Evolutionary conservation across 2,329 filamentous ascomycete species (phyloP).

Genomic region (Botryosphaeria agaves): DNA sequence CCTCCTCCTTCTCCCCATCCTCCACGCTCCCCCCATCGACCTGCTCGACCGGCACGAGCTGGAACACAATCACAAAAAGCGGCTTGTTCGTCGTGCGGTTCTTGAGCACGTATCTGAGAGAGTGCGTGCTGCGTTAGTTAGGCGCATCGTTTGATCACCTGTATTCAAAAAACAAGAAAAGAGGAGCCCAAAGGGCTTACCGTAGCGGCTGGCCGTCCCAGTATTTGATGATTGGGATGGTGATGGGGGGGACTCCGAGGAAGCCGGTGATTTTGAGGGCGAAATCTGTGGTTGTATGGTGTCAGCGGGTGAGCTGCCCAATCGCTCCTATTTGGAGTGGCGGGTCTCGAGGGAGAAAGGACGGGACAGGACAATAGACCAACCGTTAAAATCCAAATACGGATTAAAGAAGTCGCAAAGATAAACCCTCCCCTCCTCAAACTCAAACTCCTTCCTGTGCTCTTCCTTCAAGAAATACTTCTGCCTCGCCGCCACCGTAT

Average conservation of each 20-base stretch:
- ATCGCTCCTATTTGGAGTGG: too few relatives aligned
- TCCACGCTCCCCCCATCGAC: constrained; percentile 16
- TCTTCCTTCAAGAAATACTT: constrained; percentile 42
- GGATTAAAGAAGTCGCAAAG: constrained; percentile 72
- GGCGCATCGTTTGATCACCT: too few relatives aligned
- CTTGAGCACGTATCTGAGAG: constrained; percentile 82
- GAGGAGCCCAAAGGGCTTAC: constrained; percentile 25
- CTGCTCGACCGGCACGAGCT: constrained; percentile 52
- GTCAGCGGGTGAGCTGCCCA: too few relatives aligned
- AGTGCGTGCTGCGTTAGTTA: constrained; percentile 45
- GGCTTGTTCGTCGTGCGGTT: constrained; percentile 56
- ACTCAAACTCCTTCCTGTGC: constrained; percentile 38
- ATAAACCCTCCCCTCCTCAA: constrained; percentile 45
- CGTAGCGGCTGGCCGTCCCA: constrained; percentile 65
- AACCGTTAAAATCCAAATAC: constrained; percentile 71
- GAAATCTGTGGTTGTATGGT: constrained; percentile 36
- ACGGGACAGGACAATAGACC: constrained; percentile 4
- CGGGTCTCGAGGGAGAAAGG: background rate
- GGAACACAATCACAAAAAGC: constrained; percentile 70
- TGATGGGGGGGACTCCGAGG: constrained; percentile 40
- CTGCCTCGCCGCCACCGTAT: constrained; percentile 28
- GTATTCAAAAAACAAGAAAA: background rate
- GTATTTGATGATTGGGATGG: constrained; percentile 55
- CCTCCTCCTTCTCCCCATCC: background rate
- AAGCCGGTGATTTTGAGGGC: constrained; percentile 50